Conservation (phyloP, 1,284 basidiomycete genomes). For the Caloboletus firmus region DNA sequence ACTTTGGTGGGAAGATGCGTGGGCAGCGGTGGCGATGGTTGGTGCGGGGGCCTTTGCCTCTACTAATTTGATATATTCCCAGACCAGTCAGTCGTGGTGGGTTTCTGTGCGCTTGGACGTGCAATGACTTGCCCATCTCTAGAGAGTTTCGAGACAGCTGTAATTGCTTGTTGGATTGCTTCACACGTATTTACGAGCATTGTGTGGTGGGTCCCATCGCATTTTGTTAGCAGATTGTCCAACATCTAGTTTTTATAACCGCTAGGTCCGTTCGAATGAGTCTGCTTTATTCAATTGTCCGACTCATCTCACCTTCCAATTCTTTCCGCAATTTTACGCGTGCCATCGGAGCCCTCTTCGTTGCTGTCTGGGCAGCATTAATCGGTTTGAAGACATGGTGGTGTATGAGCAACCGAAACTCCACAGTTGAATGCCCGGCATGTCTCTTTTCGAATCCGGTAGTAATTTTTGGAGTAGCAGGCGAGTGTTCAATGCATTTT, state of each 20-base stretch:
- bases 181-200: neutral
- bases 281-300: slow-evolving; percentile 15
- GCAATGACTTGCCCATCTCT: neutral
- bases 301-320: slow-evolving; percentile 3
- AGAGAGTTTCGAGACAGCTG: neutral
- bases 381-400: slow-evolving; percentile 1
- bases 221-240: neutral
- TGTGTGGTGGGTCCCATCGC: slow-evolving; percentile 7
- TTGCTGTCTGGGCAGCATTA: neutral
- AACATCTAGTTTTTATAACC: neutral
- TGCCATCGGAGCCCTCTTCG: slow-evolving; percentile 1
- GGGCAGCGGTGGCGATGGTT: slow-evolving; percentile 12
- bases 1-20: slow-evolving; percentile 25
- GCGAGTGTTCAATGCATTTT: neutral
- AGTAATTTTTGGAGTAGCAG: slow-evolving; percentile 2
- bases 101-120: neutral
- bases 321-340: neutral
- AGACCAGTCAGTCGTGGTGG: neutral
- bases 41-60: neutral
- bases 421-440: neutral
- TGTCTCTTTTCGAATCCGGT: slow-evolving; percentile 1
- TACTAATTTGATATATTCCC: neutral
- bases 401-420: neutral
- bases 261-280: slow-evolving; percentile 18
- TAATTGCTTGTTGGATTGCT: neutral